Conservation (phyloP, 345 rosid genomes). For the Pistacia atlantica region DNA sequence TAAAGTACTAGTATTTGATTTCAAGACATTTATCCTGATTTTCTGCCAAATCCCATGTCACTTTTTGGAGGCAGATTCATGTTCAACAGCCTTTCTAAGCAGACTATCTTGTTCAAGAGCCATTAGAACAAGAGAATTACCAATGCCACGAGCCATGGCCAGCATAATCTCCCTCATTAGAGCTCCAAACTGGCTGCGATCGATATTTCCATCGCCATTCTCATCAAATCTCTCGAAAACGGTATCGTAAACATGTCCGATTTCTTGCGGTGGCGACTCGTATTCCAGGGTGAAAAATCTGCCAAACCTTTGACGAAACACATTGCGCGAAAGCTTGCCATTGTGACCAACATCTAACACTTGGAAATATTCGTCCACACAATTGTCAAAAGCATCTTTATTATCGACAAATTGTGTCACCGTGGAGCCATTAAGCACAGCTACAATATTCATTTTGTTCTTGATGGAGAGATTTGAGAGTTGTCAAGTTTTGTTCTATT, state of each 20-base stretch:
- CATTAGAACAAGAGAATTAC: constrained; percentile 24
- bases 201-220: constrained; percentile 25
- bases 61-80: constrained; percentile 12
- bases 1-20: too few species aligned
- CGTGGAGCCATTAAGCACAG: constrained; percentile 29
- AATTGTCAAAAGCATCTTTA: constrained; percentile 8
- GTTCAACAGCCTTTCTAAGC: constrained; percentile 35
- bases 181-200: constrained; percentile 17
- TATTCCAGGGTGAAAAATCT: constrained; percentile 17
- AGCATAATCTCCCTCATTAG: constrained; percentile 40
- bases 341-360: constrained; percentile 19
- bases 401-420: constrained; percentile 29
- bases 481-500: too few species aligned
- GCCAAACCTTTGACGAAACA: constrained; percentile 18
- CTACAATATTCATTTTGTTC: constrained; percentile 23
- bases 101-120: constrained; percentile 31
- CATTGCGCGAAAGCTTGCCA: constrained; percentile 19
- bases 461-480: not conserved
- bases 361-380: constrained; percentile 27
- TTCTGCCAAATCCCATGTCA: too few species aligned
- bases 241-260: not conserved
- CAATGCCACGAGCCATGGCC: constrained; percentile 40
- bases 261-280: not conserved
- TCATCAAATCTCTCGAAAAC: constrained; percentile 34
- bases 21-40: too few species aligned